Conservation (phyloP, 2,329 filamentous ascomycete genomes). For the Fusarium pseudograminearum region DNA sequence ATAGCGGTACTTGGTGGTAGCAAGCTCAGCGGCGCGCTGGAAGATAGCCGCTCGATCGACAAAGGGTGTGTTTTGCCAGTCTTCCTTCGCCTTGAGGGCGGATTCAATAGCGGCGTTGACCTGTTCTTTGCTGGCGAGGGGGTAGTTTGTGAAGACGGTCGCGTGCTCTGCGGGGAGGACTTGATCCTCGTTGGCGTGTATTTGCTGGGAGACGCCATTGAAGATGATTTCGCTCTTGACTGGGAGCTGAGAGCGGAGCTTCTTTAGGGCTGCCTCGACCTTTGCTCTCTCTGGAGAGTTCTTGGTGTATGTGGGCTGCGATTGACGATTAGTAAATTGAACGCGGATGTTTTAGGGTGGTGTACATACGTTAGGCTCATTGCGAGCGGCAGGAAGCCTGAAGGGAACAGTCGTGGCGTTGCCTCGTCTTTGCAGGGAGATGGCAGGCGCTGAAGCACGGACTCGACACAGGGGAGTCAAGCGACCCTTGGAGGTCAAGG, state of each 20-base stretch:
- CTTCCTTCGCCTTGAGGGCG: slow-evolving; percentile 82
- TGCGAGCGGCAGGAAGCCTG: slow-evolving; percentile 49
- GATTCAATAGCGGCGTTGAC: slow-evolving; percentile 75
- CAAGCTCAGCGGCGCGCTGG: slow-evolving; percentile 92
- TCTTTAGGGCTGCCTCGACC: slow-evolving; percentile 49
- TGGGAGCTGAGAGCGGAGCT: slow-evolving; percentile 50
- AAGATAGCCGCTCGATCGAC: slow-evolving; percentile 92
- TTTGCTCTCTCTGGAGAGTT: slow-evolving; percentile 49
- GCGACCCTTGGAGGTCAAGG: slow-evolving; percentile 38
- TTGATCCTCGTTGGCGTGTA: slow-evolving; percentile 46
- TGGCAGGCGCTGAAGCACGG: slow-evolving; percentile 17
- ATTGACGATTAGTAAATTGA: background rate
- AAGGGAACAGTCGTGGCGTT: slow-evolving; percentile 48
- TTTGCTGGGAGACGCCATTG: slow-evolving; percentile 48
- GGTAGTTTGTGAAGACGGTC: slow-evolving; percentile 53
- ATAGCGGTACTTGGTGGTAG: slow-evolving; percentile 92
- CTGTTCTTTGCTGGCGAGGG: slow-evolving; percentile 50
- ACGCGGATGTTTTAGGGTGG: fast-evolving
- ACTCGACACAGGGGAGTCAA: slow-evolving; percentile 33
- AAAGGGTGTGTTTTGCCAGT: slow-evolving; percentile 89
- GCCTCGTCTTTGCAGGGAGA: slow-evolving; percentile 42
- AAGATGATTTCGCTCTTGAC: slow-evolving; percentile 51
- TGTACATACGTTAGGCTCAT: slow-evolving; percentile 51
- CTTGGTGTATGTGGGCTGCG: slow-evolving; percentile 49
- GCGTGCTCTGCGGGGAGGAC: slow-evolving; percentile 53